A percentile compares a stretch with the other conserved stretches of the same genome.
Evolutionary conservation across 1,284 basidiomycete genomes (phyloP).

Genomic region (Ganoderma boninense): DNA sequence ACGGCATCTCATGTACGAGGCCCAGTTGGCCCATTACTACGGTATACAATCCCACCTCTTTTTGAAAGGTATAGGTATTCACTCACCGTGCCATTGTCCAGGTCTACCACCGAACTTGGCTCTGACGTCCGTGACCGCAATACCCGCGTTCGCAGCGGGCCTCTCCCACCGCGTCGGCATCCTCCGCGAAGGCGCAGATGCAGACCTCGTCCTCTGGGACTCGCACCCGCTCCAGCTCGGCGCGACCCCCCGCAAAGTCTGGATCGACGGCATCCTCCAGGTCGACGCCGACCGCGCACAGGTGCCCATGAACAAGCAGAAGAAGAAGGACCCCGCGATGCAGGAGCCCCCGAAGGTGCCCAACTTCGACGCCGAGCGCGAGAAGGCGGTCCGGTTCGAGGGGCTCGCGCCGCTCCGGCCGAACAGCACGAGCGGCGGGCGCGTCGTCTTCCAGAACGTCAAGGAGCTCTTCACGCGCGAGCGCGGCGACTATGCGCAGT

Average conservation of each 20-base stretch:
- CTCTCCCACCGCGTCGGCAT: constrained; percentile 85
- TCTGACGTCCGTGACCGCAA: constrained; percentile 79
- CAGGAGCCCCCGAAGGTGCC: constrained; percentile 66
- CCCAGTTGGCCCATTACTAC: constrained; percentile 88
- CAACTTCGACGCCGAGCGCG: constrained; percentile 65
- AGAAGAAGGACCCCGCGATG: constrained; percentile 38
- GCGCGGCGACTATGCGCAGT: constrained; percentile 29
- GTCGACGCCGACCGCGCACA: constrained; percentile 57
- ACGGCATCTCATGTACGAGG: constrained; percentile 83
- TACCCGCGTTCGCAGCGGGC: constrained; percentile 81
- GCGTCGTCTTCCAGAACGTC: constrained; percentile 68
- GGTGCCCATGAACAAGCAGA: constrained; percentile 41
- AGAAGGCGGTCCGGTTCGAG: constrained; percentile 64
- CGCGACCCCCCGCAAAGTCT: constrained; percentile 79
- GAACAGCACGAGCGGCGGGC: constrained; percentile 42
- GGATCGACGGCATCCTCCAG: constrained; percentile 77
- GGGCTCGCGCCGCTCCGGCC: constrained; percentile 72
- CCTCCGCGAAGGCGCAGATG: constrained; percentile 65
- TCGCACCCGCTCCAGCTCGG: constrained; percentile 83
- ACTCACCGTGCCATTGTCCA: constrained; percentile 9
- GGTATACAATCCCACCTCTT: constrained; percentile 37
- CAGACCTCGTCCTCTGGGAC: constrained; percentile 77
- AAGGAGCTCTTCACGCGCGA: constrained; percentile 50
- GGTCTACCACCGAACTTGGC: constrained; percentile 66
- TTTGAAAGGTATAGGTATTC: neutral